Evolutionary conservation across 2,329 filamentous ascomycete species (phyloP), one percentile per base, ranked within the genome.

Genomic region (Fusarium dimerum): DNA sequence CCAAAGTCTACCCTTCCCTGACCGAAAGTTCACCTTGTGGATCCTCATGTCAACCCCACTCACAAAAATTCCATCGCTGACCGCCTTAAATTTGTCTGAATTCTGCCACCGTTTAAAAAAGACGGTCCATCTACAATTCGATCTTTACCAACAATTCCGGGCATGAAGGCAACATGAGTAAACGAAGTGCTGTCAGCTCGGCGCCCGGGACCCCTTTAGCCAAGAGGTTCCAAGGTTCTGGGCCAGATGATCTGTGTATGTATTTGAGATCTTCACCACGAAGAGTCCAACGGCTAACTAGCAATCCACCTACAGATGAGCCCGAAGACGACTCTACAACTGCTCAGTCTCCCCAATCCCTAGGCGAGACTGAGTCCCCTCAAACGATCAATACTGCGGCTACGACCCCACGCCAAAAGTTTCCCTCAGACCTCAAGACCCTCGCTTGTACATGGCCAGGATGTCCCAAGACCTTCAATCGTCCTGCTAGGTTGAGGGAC

Each of bases 391-490:
- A 66, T 8, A 68, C 67, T 1, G 66, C 64, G 20, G 68, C 65
- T 4, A 72, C 72, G 2, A 73, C 72, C 4, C 78, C 82, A 5
- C 73, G 75, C 12, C 70, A 74, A 52, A 83, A 79, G 52, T 85
- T 83, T 55, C 87, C 86, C 4, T 89, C 86, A 40, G 89, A 84
- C 67, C 78, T 85, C 52, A 96, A 95, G 76, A 92, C 84, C 6
- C 86, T 92, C 58, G 76, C 78, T 49, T 97, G 93, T 73, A 85
- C 87, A 1, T 87, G 84, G 68, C 81, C 86, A 11, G 83, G 79
- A 57, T 97, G 93, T 68, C 74, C 76, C 52, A 95, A 95, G 73
- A 85, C 87, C 7, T 97, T 94, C 77, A 96, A 96, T 70, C 86
- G 93, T 3, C 92, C 91, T 1, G 88, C 88, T 34, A 85, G 90